Base-by-base conservation (phyloP, 2,329 filamentous ascomycete species). In the Monosporascus sp. region DNA sequence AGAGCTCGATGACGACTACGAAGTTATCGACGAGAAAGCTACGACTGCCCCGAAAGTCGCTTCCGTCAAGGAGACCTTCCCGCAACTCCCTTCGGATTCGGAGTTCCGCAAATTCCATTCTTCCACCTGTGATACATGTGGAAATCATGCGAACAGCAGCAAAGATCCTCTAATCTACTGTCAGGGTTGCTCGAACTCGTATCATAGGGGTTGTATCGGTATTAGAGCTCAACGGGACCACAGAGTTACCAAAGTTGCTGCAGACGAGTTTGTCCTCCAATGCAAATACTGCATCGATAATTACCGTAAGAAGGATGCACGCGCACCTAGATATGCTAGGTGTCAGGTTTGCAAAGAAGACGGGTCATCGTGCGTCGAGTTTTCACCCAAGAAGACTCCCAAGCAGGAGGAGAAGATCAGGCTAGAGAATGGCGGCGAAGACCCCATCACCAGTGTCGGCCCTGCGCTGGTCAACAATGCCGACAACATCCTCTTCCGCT, bases 181-280 rank as follows among this genome's bases (percentile, higher is more conserved):
- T 61, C 95, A 99, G 71, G 94, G 94, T 31, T 99, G 94, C 67
- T 90, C 87, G 2, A 76, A 86, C 47, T 80, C 88, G 0, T 96
- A 90, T 60, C 94, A 99, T 70, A 90, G 89, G 68, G 73, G 73
- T 41, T 99, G 94, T 65, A 77, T 99, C 27, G 91, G 93, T 1
- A 76, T 79, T 48, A 83, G 94, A 48, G 81, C 80, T 49, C 75
- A 69, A 14, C 81, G 94, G 55, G 90, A 96, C n/a, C 94, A 97
- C 67, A 74, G 94, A 37, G 90, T 90, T 9, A 97, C 91, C 24
- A 99, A 97, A 68, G 71, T 97, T 50, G 85, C 77, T 2, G 76
- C 87, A 1, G 83, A 87, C 2, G 72, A 87, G 38, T 97, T 96
- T 61, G 85, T 99, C 17, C 74, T 99, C 39, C 94, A 99, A 67